Percentiles rank a stretch among this genome's conserved stretches.
These are phyloP conservation scores for Cicer judaicum DNA, from an alignment of 306 rosid genomes.

Conservation along the genomic window DNA sequence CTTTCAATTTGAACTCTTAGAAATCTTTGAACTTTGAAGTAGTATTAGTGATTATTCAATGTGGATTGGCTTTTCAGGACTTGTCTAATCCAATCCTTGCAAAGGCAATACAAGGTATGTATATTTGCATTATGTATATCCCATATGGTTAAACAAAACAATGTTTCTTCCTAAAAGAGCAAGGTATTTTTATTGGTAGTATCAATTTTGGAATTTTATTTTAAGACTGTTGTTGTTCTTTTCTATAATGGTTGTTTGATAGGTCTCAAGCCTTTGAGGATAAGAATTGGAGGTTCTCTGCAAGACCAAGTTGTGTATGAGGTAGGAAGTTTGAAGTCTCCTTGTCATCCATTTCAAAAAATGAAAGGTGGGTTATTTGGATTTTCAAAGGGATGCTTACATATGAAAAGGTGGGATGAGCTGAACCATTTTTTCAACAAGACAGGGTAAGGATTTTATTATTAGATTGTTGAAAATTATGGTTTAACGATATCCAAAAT, in stretches of 20 bases:
- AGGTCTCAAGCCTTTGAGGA: constrained; percentile 89
- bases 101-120: constrained; percentile 85
- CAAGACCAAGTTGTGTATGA: constrained; percentile 90
- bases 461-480: constrained; percentile 8
- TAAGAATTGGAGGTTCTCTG: constrained; percentile 94
- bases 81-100: constrained; percentile 77
- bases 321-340: constrained; percentile 63
- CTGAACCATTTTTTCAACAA: constrained; percentile 75
- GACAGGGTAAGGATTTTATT: constrained; percentile 72
- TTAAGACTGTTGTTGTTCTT: constrained; percentile 41
- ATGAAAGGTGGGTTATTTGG: constrained; percentile 73
- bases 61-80: constrained; percentile 69
- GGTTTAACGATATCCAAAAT: too few relatives aligned
- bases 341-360: constrained; percentile 85
- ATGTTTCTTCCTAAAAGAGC: constrained; percentile 6
- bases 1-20: constrained; percentile 22
- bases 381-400: constrained; percentile 90
- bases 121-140: constrained; percentile 21
- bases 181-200: constrained; percentile 11
- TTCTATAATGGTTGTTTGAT: constrained; percentile 49
- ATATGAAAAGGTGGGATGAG: constrained; percentile 90
- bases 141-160: background rate
- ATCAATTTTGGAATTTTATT: constrained; percentile 32
- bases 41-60: constrained; percentile 39
- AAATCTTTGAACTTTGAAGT: constrained; percentile 11